phyloP scores from a whole-genome alignment of 169 alveolate species.

The Cryptosporidium tyzzeri region DNA sequence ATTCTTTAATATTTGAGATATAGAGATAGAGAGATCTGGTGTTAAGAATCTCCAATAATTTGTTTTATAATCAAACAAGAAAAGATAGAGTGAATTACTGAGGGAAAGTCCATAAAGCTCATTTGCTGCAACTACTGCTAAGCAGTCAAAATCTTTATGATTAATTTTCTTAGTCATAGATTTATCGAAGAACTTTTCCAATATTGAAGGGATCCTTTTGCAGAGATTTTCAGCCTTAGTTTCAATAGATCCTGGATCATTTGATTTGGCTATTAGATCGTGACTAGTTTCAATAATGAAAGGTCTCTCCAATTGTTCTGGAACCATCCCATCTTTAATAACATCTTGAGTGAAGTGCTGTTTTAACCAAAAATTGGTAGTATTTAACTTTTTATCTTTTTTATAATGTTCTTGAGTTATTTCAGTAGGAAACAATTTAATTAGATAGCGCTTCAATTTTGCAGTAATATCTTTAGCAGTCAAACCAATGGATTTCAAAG shows the following conservation, averaged over 20 bases:
- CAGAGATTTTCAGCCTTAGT: slow-evolving; percentile 19
- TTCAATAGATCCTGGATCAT: not conserved
- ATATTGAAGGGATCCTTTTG: not conserved
- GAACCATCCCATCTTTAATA: slow-evolving; percentile 45
- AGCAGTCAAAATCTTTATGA: slow-evolving; percentile 26
- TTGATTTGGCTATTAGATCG: not conserved
- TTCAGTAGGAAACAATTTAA: slow-evolving; percentile 22
- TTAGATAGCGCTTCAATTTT: slow-evolving; percentile 7
- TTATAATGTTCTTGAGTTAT: not conserved
- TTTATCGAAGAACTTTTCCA: slow-evolving; percentile 3
- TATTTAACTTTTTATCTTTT: slow-evolving; percentile 18
- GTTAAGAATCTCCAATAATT: slow-evolving; percentile 44
- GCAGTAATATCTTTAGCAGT: slow-evolving; percentile 41
- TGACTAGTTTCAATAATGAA: not conserved
- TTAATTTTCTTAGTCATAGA: not conserved
- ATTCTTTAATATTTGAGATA: not conserved
- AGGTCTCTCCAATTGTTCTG: slow-evolving; percentile 52
- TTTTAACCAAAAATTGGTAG: slow-evolving; percentile 46
- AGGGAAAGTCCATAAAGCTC: slow-evolving; percentile 10
- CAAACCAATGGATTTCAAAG: slow-evolving; percentile 41
- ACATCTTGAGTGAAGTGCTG: not conserved
- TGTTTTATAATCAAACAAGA: slow-evolving; percentile 27
- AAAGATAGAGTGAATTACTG: slow-evolving; percentile 48
- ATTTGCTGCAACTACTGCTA: slow-evolving; percentile 43
- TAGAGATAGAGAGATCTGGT: slow-evolving; percentile 18